Evolutionary conservation across 176 grass and related monocot species (phyloP).

Genomic region (Lolium rigidum): DNA sequence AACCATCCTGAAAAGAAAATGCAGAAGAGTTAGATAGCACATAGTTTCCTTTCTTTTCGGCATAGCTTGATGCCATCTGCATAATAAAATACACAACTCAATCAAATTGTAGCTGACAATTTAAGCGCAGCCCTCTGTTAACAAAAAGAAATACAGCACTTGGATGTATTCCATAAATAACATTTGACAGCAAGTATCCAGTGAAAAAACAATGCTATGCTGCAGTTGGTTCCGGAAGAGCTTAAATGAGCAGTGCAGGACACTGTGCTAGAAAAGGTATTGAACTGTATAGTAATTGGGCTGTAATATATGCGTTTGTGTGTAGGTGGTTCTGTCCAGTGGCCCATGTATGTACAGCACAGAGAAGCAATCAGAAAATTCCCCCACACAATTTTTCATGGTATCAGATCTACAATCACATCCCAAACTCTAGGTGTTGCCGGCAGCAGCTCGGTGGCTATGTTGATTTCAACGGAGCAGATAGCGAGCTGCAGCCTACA

Average conservation of each 20-base stretch:
- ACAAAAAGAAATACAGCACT: constrained; percentile 11
- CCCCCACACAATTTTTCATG: neutral
- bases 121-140: neutral
- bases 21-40: neutral
- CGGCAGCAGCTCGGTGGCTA: neutral
- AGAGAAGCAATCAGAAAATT: neutral
- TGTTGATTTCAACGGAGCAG: neutral
- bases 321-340: neutral
- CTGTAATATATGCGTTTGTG: neutral
- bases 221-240: neutral
- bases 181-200: constrained; percentile 2
- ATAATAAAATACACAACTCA: constrained; percentile 14
- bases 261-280: neutral
- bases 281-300: neutral
- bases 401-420: neutral
- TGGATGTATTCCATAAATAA: constrained; percentile 21
- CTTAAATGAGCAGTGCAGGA: constrained; percentile 1
- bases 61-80: constrained; percentile 1
- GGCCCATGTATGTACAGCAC: constrained; percentile 12
- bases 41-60: constrained; percentile 11
- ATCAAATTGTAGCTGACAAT: neutral
- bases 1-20: constrained; percentile 67
- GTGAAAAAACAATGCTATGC: constrained; percentile 10
- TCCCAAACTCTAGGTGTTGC: constrained; percentile 1
- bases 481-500: neutral